Percentiles rank a stretch among this genome's conserved stretches.
Conservation (phyloP, 495 filamentous ascomycete genomes). For the Bryoglossum gracile region DNA sequence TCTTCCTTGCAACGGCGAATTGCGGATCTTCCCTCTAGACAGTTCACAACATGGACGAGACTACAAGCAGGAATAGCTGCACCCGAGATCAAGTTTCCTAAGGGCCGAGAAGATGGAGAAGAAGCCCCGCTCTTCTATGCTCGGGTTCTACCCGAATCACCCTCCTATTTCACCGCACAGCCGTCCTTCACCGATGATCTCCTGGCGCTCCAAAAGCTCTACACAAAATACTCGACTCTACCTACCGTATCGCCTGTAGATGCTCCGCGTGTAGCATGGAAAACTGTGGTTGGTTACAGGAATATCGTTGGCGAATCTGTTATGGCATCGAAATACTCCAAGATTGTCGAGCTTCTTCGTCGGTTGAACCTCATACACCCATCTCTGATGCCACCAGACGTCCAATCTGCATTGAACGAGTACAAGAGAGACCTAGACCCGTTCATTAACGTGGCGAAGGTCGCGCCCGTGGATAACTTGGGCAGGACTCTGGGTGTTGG, state of each 20-base stretch:
- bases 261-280: slow-evolving; percentile 77
- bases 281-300: slow-evolving; percentile 68
- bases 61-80: slow-evolving; percentile 17
- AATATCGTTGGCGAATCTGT: slow-evolving; percentile 67
- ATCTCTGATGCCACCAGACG: slow-evolving; percentile 60
- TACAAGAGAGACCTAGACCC: slow-evolving; percentile 75
- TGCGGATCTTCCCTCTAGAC: slow-evolving; percentile 1
- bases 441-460: slow-evolving; percentile 49
- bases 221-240: slow-evolving; percentile 61
- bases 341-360: slow-evolving; percentile 66
- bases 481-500: slow-evolving; percentile 74
- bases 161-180: slow-evolving; percentile 86
- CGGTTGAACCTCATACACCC: slow-evolving; percentile 83
- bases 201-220: slow-evolving; percentile 61
- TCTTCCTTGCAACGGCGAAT: neutral
- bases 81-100: slow-evolving; percentile 19
- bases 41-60: slow-evolving; percentile 17
- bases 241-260: slow-evolving; percentile 56
- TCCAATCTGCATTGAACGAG: slow-evolving; percentile 50
- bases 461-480: slow-evolving; percentile 55
- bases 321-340: slow-evolving; percentile 69
- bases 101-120: slow-evolving; percentile 2
- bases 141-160: slow-evolving; percentile 74
- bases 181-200: slow-evolving; percentile 81
- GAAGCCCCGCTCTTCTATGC: slow-evolving; percentile 29